phyloP scores from a whole-genome alignment of 108 stramenopile species.

The Parmales sp. region DNA sequence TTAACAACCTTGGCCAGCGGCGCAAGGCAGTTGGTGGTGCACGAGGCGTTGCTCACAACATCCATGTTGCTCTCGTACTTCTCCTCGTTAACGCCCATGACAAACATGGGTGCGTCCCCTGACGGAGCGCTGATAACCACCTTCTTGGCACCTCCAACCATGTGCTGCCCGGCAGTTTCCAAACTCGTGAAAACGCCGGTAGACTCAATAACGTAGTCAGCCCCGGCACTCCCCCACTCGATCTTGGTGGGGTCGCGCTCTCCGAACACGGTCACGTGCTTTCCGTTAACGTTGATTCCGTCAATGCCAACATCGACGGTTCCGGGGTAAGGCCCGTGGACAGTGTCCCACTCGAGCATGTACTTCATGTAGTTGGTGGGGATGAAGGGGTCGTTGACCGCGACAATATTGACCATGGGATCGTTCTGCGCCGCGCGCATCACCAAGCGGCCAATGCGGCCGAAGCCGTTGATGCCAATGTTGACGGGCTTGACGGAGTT shows the following conservation, averaged over 20 bases:
- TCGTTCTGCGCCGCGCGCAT: conserved; percentile 82
- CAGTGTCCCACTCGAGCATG: conserved; percentile 90
- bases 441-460: conserved; percentile 93
- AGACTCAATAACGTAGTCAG: conserved; percentile 92
- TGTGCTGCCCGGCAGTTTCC: conserved; percentile 70
- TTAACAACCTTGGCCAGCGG: conserved; percentile 96
- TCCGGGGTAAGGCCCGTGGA: conserved; percentile 74
- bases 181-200: conserved; percentile 87
- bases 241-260: conserved; percentile 91
- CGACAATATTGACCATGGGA: conserved; percentile 81
- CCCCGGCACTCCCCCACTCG: conserved; percentile 80
- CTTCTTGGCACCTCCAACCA: conserved; percentile 92
- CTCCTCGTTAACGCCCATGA: conserved; percentile 91
- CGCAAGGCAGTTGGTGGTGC: conserved; percentile 98
- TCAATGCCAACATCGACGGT: conserved; percentile 52
- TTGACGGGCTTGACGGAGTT: conserved; percentile 48
- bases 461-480: conserved; percentile 92
- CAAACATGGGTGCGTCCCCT: conserved; percentile 95
- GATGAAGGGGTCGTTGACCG: conserved; percentile 93
- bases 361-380: conserved; percentile 79
- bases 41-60: conserved; percentile 97
- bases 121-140: conserved; percentile 95
- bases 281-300: conserved; percentile 52
- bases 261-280: conserved; percentile 74
- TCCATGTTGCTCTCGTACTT: conserved; percentile 79